Conservation (phyloP, 140 eudicot genomes). For the Bidens hawaiensis region DNA sequence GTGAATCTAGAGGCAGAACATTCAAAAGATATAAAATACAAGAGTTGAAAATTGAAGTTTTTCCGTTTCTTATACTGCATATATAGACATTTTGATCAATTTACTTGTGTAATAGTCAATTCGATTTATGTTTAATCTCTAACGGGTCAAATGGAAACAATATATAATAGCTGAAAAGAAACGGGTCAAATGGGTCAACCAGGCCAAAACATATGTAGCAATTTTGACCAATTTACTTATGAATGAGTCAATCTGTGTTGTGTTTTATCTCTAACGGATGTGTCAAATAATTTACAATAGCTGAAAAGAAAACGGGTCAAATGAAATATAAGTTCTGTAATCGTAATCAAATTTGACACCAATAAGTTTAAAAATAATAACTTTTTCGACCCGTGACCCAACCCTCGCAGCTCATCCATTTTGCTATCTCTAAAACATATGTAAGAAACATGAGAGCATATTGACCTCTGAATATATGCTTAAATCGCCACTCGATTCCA, state of each 20-base stretch:
- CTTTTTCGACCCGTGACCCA: neutral
- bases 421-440: neutral
- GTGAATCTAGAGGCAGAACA: neutral
- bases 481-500: constrained; percentile 76
- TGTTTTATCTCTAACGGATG: too few species aligned
- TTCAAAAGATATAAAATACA: neutral
- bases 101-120: neutral
- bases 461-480: constrained; percentile 87
- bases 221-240: too few species aligned
- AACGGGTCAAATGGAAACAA: neutral
- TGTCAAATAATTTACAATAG: too few species aligned
- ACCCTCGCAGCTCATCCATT: neutral
- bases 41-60: neutral
- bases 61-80: neutral
- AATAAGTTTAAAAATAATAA: neutral
- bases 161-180: neutral
- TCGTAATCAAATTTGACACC: neutral
- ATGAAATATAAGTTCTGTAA: neutral
- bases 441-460: constrained; percentile 5
- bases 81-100: neutral
- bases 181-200: neutral
- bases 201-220: too few species aligned
- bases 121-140: neutral
- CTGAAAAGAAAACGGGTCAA: neutral
- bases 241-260: too few species aligned